Evolutionary conservation across 257 asterid species (phyloP).

Genomic region (Phtheirospermum japonicum): DNA sequence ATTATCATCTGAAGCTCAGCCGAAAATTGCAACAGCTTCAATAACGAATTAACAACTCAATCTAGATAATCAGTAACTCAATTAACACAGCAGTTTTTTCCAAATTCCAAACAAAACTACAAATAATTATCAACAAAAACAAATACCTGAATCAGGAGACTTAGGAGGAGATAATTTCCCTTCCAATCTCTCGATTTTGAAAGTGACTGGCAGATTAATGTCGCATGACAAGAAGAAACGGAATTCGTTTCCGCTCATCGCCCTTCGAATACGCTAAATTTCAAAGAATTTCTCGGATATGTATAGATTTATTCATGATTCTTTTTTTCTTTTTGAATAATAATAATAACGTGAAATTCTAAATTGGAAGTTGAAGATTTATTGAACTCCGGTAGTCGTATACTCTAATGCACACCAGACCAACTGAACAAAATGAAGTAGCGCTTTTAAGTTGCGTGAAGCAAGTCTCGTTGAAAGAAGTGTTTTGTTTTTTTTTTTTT

Average conservation of each 20-base stretch:
- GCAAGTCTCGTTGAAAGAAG: no score
- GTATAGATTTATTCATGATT: neutral
- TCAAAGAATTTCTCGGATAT: slow-evolving; percentile 4
- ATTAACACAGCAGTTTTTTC: neutral
- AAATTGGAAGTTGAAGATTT: no score
- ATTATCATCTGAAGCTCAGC: slow-evolving; percentile 20
- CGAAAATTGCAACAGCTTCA: neutral
- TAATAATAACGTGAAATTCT: no score
- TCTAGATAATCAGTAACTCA: slow-evolving; percentile 9
- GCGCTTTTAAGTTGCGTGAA: no score
- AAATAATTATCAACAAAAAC: slow-evolving; percentile 1
- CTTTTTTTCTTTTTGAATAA: no score
- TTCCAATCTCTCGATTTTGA: slow-evolving; percentile 86
- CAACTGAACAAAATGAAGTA: no score
- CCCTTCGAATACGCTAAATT: slow-evolving; percentile 15
- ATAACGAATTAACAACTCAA: slow-evolving; percentile 22
- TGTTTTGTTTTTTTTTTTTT: no score
- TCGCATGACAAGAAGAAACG: slow-evolving; percentile 94
- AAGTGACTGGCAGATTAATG: slow-evolving; percentile 88
- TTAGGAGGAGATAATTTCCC: slow-evolving; percentile 57
- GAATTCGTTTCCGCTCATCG: slow-evolving; percentile 82
- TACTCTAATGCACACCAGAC: no score
- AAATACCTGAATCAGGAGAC: slow-evolving; percentile 58
- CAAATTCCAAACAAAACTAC: slow-evolving; percentile 4
- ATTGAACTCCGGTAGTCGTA: no score